Evolutionary conservation across 2,329 filamentous ascomycete species (phyloP).

Genomic region (Aureobasidium mangrovei): DNA sequence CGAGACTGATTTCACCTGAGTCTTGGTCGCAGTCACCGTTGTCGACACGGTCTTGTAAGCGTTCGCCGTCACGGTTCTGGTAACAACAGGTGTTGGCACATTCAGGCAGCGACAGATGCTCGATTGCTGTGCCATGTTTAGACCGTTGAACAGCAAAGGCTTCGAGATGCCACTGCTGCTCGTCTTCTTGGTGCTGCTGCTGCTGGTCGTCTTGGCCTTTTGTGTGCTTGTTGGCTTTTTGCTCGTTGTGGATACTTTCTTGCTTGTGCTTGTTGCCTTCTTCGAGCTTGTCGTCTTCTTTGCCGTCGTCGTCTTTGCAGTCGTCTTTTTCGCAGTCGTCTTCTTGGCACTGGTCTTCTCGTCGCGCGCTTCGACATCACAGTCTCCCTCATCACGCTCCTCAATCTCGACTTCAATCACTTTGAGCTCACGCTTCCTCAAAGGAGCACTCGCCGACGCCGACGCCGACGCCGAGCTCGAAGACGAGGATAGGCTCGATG

Average conservation of each 20-base stretch:
- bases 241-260: not conserved
- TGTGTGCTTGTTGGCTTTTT: not conserved
- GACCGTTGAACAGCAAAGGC: not conserved
- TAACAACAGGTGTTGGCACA: constrained; percentile 13
- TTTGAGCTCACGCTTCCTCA: not conserved
- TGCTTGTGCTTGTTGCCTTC: not conserved
- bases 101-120: constrained; percentile 13
- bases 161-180: not conserved
- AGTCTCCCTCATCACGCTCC: not conserved
- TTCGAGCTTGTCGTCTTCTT: not conserved
- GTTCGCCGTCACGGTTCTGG: not conserved
- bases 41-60: not conserved
- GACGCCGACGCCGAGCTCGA: not conserved
- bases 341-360: not conserved
- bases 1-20: not conserved
- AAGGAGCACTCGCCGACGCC: not conserved
- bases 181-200: not conserved
- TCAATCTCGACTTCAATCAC: not conserved
- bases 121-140: constrained; percentile 9
- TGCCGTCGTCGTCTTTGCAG: not conserved
- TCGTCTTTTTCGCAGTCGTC: not conserved
- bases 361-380: not conserved
- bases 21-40: not conserved
- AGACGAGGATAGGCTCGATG: not conserved
- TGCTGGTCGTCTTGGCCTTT: not conserved